These are phyloP conservation scores for Colletotrichum cordylinicola DNA, from an alignment of 2,329 filamentous ascomycete genomes.

Conservation along the genomic window DNA sequence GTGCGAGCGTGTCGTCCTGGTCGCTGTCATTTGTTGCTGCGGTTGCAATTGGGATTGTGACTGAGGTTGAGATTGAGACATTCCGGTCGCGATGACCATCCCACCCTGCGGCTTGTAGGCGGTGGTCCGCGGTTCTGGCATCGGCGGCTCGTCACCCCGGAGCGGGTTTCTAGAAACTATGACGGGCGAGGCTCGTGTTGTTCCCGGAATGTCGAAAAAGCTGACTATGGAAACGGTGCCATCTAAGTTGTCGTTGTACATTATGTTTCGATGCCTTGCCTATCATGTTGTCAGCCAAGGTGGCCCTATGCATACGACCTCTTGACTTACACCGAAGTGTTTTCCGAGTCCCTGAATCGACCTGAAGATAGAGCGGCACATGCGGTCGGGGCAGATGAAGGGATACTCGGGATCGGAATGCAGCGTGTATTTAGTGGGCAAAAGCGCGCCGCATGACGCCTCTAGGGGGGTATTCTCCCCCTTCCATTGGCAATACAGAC, in stretches of 20 bases:
- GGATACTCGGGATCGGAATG: conserved; percentile 26
- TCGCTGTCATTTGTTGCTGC: not conserved
- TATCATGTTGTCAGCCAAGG: not conserved
- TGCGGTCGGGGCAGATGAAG: conserved; percentile 42
- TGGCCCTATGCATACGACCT: not conserved
- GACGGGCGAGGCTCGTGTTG: conserved; percentile 12
- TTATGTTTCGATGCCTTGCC: conserved; percentile 20
- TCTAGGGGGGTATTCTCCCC: not conserved
- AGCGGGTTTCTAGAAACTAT: conserved; percentile 30
- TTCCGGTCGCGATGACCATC: too few relatives aligned
- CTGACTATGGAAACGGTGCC: conserved; percentile 40
- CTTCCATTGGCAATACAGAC: not conserved
- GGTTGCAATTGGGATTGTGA: not conserved
- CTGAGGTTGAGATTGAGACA: not conserved
- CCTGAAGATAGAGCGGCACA: conserved; percentile 36
- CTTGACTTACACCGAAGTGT: conserved; percentile 25
- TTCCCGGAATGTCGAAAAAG: not conserved
- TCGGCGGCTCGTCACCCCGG: conserved; percentile 23
- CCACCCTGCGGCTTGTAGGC: not conserved
- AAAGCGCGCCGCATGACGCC: conserved; percentile 31
- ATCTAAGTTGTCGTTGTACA: conserved; percentile 46
- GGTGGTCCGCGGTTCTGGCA: conserved; percentile 5
- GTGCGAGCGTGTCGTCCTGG: not conserved
- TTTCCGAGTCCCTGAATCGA: conserved; percentile 21
- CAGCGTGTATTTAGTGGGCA: conserved; percentile 37